Conservation (phyloP, 2,329 filamentous ascomycete species). For the Microthyrium microscopicum region DNA sequence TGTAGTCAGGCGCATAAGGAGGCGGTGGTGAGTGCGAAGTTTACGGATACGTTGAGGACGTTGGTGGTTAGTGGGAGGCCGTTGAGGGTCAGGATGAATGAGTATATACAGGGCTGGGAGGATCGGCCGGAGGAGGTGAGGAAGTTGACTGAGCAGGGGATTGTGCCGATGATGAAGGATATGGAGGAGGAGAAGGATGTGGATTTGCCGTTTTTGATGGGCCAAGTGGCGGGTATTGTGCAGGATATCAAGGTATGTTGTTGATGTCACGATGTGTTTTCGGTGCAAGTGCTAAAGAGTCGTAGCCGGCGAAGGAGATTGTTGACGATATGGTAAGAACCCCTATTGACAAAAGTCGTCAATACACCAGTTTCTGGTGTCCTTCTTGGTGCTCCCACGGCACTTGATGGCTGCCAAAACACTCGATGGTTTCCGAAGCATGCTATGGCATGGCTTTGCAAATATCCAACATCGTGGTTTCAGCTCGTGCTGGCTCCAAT, state of each 20-base stretch:
- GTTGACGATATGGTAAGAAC: constrained; percentile 90
- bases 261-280: too few relatives aligned
- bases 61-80: constrained; percentile 71
- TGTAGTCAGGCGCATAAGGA: constrained; percentile 72
- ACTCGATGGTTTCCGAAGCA: too few relatives aligned
- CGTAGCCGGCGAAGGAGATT: constrained; percentile 66
- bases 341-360: too few relatives aligned
- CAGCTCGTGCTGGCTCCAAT: too few relatives aligned
- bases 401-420: too few relatives aligned
- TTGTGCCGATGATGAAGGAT: constrained; percentile 71
- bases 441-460: too few relatives aligned
- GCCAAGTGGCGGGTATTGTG: constrained; percentile 73
- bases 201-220: constrained; percentile 83
- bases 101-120: constrained; percentile 74
- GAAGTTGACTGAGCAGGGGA: constrained; percentile 55
- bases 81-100: constrained; percentile 63
- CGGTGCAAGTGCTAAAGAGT: too few relatives aligned
- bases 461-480: too few relatives aligned
- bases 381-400: too few relatives aligned
- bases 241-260: constrained; percentile 57
- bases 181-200: constrained; percentile 68
- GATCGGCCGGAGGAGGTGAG: constrained; percentile 55
- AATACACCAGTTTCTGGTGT: too few relatives aligned
- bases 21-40: constrained; percentile 62
- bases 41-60: constrained; percentile 67